Evolutionary conservation across 176 grass and related monocot genomes (phyloP).

Genomic region (sorghum (Sorghum bicolor)): DNA sequence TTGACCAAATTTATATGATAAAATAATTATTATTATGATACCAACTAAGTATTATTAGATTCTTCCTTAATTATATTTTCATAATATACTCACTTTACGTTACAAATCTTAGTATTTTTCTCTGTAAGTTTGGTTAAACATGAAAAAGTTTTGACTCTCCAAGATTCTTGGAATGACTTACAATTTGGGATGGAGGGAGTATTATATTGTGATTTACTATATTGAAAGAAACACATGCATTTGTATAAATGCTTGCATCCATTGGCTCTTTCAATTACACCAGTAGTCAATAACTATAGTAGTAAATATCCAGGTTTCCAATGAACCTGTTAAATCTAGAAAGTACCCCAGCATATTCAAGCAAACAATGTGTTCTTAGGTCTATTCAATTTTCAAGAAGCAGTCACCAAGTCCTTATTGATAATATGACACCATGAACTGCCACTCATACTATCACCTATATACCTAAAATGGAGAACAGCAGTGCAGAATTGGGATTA

Average conservation of each 20-base stretch:
- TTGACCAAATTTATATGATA: no score
- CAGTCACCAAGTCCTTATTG: background rate
- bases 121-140: no score
- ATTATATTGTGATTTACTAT: background rate
- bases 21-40: no score
- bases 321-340: background rate
- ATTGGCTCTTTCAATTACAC: background rate
- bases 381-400: background rate
- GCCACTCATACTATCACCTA: background rate
- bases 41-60: no score
- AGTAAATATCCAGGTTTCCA: slow-evolving; percentile 4
- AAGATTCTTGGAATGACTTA: no score
- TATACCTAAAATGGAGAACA: background rate
- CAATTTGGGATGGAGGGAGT: no score
- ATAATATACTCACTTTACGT: no score
- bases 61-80: no score
- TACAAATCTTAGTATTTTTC: no score
- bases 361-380: background rate
- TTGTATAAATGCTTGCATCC: no score
- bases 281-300: background rate
- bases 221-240: background rate
- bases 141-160: no score
- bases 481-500: background rate
- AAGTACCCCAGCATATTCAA: background rate
- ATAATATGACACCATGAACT: background rate